phyloP scores from a whole-genome alignment of 306 rosid genomes.

The Corylus heterophylla region DNA sequence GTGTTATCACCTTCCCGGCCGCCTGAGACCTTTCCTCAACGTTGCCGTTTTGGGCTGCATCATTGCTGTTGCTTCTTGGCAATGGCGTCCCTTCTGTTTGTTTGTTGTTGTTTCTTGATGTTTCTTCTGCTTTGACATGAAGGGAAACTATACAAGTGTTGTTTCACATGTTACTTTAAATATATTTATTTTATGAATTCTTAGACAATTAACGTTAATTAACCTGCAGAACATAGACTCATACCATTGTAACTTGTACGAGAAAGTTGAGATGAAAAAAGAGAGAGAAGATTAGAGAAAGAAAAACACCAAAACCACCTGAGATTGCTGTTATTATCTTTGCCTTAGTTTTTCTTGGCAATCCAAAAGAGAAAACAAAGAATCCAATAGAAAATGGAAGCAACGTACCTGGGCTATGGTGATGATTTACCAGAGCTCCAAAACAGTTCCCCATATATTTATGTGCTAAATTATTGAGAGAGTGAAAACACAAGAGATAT shows the following conservation, averaged over 20 bases:
- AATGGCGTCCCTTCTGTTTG: background rate
- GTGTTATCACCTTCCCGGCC: constrained; percentile 15
- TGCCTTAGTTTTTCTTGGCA: too few relatives aligned
- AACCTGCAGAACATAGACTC: too few relatives aligned
- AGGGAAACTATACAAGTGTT: too few relatives aligned
- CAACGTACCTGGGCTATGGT: background rate
- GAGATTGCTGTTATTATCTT: background rate
- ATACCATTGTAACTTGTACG: too few relatives aligned
- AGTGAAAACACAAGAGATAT: too few relatives aligned
- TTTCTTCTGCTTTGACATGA: background rate
- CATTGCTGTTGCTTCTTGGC: background rate
- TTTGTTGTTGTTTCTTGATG: background rate
- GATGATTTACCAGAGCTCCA: constrained; percentile 22
- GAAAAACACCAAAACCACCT: background rate
- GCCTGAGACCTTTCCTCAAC: background rate
- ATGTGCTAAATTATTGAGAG: too few relatives aligned
- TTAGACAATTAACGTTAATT: too few relatives aligned
- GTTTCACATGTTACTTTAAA: too few relatives aligned
- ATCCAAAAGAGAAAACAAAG: background rate
- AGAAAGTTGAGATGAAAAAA: too few relatives aligned
- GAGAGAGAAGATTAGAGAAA: background rate
- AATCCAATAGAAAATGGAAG: too few relatives aligned
- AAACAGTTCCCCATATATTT: constrained; percentile 31
- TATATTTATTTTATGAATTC: too few relatives aligned
- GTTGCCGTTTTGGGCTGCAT: background rate